Base-by-base conservation (phyloP, 2,329 filamentous ascomycete genomes). In the Xylaria sp. region DNA sequence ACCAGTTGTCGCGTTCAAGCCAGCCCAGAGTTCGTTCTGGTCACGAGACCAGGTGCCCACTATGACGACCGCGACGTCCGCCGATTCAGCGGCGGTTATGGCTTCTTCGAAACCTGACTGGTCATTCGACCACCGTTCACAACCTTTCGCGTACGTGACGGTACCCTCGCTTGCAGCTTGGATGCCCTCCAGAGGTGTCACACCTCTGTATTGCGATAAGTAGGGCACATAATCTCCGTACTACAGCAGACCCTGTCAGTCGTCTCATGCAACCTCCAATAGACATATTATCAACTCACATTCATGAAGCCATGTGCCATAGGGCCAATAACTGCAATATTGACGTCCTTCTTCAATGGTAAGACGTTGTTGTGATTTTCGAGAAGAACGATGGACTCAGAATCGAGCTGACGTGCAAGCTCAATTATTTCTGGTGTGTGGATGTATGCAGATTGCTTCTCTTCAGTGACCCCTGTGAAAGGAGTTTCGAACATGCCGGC, bases 41-140 rank as follows among this genome's bases (percentile, higher is more conserved):
- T 93, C 90, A 51, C 89, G 84, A 25, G 86, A 87, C 90, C 89
- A 92, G 8, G 90, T 92, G 33, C 90, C 90, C 0, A 92, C 89
- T 0, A 92, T 80, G 0, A 92, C 88, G 4, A 92, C 83, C 5
- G 90, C 89, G 2, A 92, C 85, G 69, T 92, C 90, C 2, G 89
- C 88, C 9, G 82, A 83, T 69, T 87, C 78, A 1, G 89, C 89
- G 0, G 85, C 85, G 0, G 84, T 78, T n/a, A 92, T 75, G 6
- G 90, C 90, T 70, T 87, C 88, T 0, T 80, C 74, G 66, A 92
- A 90, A 1, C 87, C 88, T 4, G 87, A 88, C 65, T 91, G 79
- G 67, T 91, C 87, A 61, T 80, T 86, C 38, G 88, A 91, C 89
- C 89, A 92, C 45, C 88, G 83, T 74, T 92, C 88, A 65, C 88